These are phyloP conservation scores for Arachis monticola DNA, from an alignment of 331 rosid genomes.

Conservation along the genomic window DNA sequence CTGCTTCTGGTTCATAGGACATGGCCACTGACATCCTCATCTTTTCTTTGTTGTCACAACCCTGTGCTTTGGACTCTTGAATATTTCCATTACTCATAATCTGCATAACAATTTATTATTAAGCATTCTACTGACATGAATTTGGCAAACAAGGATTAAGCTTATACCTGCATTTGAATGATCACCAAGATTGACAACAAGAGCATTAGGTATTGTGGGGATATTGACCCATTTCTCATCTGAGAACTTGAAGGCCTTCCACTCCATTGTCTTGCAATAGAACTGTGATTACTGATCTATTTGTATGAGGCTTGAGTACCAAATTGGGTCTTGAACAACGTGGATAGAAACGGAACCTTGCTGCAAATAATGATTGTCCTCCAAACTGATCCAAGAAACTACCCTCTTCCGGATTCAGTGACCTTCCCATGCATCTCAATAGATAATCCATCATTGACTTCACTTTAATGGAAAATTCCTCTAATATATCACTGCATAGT, in stretches of 20 bases:
- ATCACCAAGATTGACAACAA: constrained; percentile 59
- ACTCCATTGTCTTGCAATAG: constrained; percentile 57
- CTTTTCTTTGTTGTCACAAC: constrained; percentile 53
- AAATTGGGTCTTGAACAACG: constrained; percentile 53
- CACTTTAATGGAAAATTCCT: constrained; percentile 51
- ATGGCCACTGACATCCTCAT: constrained; percentile 52
- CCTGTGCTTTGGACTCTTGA: constrained; percentile 61
- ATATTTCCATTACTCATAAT: constrained; percentile 63
- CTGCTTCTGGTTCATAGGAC: constrained; percentile 48
- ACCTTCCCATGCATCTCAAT: constrained; percentile 58
- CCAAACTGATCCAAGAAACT: constrained; percentile 60
- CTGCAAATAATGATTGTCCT: constrained; percentile 19
- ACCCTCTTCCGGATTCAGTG: constrained; percentile 58
- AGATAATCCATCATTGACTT: constrained; percentile 49
- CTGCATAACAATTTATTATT: constrained; percentile 35
- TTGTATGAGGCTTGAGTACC: constrained; percentile 61
- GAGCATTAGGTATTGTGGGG: constrained; percentile 50
- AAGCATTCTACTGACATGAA: neutral
- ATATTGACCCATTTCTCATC: constrained; percentile 51
- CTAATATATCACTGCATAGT: constrained; percentile 51
- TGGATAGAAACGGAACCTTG: constrained; percentile 58
- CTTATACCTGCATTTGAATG: constrained; percentile 61
- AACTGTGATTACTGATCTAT: constrained; percentile 53
- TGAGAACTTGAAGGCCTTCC: constrained; percentile 57
- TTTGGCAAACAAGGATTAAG: neutral